Conservation (phyloP, 2,329 filamentous ascomycete genomes). For the Pseudopyricularia cyperi region DNA sequence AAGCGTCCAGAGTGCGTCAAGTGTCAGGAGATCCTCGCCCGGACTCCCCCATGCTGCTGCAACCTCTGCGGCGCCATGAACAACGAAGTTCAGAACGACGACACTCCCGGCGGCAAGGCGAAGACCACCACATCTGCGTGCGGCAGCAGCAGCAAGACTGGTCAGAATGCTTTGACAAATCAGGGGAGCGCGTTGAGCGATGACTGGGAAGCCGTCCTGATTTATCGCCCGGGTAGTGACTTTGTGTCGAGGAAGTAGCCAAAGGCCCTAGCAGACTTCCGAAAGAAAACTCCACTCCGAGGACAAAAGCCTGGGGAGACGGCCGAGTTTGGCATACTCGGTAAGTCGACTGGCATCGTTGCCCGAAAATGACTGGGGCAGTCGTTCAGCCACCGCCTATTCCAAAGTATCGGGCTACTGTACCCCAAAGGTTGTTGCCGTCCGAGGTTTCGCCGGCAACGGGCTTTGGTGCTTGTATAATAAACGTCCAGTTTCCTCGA, state of each 20-base stretch:
- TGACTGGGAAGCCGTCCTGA: neutral
- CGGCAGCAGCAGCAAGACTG: neutral
- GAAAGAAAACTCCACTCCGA: neutral
- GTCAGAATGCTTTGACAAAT: neutral
- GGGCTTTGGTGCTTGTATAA: neutral
- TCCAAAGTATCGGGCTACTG: too few relatives aligned
- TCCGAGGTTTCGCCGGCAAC: neutral
- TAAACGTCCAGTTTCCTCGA: neutral
- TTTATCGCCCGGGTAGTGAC: neutral
- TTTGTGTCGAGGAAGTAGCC: neutral
- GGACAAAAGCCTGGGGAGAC: neutral
- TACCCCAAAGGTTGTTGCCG: too few relatives aligned
- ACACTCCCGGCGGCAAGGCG: neutral
- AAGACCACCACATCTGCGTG: neutral
- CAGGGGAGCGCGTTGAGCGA: neutral
- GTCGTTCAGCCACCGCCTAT: too few relatives aligned
- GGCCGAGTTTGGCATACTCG: neutral
- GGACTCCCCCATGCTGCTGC: neutral
- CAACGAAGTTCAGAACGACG: neutral
- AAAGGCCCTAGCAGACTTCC: neutral
- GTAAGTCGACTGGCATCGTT: too few relatives aligned
- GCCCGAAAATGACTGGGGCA: too few relatives aligned
- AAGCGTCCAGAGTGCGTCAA: neutral
- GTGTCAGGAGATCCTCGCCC: neutral
- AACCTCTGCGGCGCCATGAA: neutral